phyloP scores from a whole-genome alignment of 495 filamentous ascomycete species.

The Penicillium tannophilum region DNA sequence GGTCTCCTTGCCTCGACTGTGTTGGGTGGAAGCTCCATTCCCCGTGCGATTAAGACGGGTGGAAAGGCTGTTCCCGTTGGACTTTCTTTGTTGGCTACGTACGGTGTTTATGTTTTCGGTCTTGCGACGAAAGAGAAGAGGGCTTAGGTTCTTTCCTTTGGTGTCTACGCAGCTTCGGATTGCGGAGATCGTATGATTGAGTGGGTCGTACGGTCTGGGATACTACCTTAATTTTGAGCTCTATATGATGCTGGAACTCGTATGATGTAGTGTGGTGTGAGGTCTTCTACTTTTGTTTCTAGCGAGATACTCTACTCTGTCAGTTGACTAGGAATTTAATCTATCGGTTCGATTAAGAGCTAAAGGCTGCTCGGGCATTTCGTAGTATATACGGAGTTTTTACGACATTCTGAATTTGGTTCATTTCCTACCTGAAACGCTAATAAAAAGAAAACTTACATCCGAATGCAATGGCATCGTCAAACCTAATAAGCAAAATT shows the following conservation, averaged over 20 bases:
- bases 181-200: not conserved
- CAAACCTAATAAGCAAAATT: not conserved
- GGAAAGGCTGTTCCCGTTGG: conserved; percentile 76
- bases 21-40: conserved; percentile 78
- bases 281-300: conserved; percentile 2
- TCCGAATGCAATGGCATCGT: conserved; percentile 17
- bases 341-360: not conserved
- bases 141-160: conserved; percentile 13
- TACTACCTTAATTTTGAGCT: too few relatives aligned
- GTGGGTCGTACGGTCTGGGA: not conserved
- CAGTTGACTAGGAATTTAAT: conserved; percentile 4
- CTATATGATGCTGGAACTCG: not conserved
- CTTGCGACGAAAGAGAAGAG: conserved; percentile 42
- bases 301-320: conserved; percentile 13
- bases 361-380: not conserved
- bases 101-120: conserved; percentile 71
- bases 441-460: conserved; percentile 25
- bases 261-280: not conserved
- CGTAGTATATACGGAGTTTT: not conserved
- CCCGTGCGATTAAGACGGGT: conserved; percentile 72
- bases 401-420: conserved; percentile 4
- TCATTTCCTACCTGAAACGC: conserved; percentile 23
- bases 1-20: conserved; percentile 78
- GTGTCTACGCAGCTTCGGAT: not conserved
- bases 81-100: conserved; percentile 65